A percentile compares a stretch with the other conserved stretches of the same genome.
phyloP scores from a whole-genome alignment of 2,329 filamentous ascomycete species.

The Anisogramma anomala region DNA sequence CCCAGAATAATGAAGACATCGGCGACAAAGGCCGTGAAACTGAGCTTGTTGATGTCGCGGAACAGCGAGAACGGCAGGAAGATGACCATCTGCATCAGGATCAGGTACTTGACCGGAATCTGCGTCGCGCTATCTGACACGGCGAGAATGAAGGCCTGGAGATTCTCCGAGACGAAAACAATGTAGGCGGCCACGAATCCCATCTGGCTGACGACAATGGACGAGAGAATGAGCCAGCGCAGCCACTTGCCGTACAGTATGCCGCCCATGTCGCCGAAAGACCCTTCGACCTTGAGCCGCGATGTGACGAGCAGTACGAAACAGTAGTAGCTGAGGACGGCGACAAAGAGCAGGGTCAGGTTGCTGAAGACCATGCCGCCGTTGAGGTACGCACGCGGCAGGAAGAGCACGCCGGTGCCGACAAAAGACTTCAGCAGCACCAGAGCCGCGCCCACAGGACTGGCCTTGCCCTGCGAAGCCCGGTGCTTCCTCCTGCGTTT shows the following conservation, averaged over 20 bases:
- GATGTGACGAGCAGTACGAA: conserved; percentile 89
- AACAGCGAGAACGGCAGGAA: conserved; percentile 91
- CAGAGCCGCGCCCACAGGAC: conserved; percentile 65
- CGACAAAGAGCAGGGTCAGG: conserved; percentile 74
- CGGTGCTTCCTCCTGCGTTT: conserved; percentile 68
- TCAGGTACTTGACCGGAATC: conserved; percentile 80
- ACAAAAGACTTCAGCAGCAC: conserved; percentile 95
- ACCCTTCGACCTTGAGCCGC: conserved; percentile 75
- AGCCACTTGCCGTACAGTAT: conserved; percentile 85
- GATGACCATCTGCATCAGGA: conserved; percentile 88
- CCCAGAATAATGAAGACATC: conserved; percentile 92
- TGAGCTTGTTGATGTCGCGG: conserved; percentile 93
- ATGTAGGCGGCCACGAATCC: conserved; percentile 94
- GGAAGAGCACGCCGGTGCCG: conserved; percentile 86
- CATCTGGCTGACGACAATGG: conserved; percentile 90
- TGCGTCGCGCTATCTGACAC: conserved; percentile 77
- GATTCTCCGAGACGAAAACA: conserved; percentile 90
- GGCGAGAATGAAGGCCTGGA: conserved; percentile 88
- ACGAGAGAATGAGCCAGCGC: conserved; percentile 74
- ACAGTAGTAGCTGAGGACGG: conserved; percentile 86
- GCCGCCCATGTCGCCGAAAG: conserved; percentile 93
- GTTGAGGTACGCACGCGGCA: conserved; percentile 87
- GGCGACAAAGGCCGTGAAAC: conserved; percentile 84
- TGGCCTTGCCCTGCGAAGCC: conserved; percentile 63
- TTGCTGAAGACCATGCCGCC: conserved; percentile 97